Evolutionary conservation across 2,329 filamentous ascomycete species (phyloP).

Genomic region (Aspergillus ruber): DNA sequence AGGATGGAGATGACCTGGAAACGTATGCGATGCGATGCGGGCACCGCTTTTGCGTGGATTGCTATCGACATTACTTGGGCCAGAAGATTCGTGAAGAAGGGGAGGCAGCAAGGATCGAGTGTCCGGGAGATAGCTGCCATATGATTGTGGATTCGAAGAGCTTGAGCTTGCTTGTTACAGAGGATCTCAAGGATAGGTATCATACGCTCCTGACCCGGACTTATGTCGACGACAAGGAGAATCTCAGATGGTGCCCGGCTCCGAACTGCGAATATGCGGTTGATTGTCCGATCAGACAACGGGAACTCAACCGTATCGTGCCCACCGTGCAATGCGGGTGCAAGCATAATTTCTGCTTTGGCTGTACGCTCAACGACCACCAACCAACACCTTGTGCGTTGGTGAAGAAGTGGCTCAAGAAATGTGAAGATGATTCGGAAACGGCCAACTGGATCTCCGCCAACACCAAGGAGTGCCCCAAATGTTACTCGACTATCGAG

Average conservation of each 20-base stretch:
- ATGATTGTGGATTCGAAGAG: constrained; percentile 88
- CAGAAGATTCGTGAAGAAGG: constrained; percentile 96
- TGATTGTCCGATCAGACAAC: constrained; percentile 80
- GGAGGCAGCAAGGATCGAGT: constrained; percentile 90
- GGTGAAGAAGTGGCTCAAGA: constrained; percentile 94
- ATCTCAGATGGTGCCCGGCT: constrained; percentile 93
- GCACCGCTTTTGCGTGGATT: constrained; percentile 87
- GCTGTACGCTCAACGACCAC: constrained; percentile 82
- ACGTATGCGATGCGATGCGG: constrained; percentile 94
- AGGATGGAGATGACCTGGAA: constrained; percentile 69
- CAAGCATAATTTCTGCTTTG: constrained; percentile 88
- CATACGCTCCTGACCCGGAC: constrained; percentile 81
- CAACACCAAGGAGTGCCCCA: constrained; percentile 96
- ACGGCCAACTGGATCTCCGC: constrained; percentile 99
- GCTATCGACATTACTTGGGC: constrained; percentile 81
- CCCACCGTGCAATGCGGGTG: constrained; percentile 85
- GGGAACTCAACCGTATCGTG: constrained; percentile 76
- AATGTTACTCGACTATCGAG: constrained; percentile 93
- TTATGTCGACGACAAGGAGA: constrained; percentile 94
- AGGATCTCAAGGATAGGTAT: constrained; percentile 60
- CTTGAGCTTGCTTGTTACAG: constrained; percentile 65
- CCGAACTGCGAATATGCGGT: constrained; percentile 95
- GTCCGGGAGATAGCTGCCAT: constrained; percentile 79
- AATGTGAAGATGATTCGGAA: constrained; percentile 96
- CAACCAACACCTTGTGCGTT: constrained; percentile 86